Conservation (phyloP, 1,284 basidiomycete species). For the Leccinum subatratum region DNA sequence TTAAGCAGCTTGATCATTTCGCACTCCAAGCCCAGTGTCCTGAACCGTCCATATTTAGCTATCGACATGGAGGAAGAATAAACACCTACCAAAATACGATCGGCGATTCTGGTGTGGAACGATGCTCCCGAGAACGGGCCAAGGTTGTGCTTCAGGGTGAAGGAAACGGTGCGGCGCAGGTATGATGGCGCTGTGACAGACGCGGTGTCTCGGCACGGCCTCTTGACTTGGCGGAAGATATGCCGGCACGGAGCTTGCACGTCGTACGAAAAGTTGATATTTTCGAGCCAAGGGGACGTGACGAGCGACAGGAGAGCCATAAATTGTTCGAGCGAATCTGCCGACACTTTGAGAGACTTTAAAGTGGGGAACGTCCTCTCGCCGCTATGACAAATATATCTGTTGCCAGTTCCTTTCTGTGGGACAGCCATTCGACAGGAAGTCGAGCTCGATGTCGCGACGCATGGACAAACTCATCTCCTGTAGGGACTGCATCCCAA, state of each 20-base stretch:
- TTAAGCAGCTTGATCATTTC: slow-evolving; percentile 94
- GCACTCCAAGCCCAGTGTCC: slow-evolving; percentile 89
- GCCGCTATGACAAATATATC: neutral
- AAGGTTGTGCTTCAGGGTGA: slow-evolving; percentile 30
- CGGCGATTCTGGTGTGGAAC: slow-evolving; percentile 72
- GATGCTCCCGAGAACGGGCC: slow-evolving; percentile 16
- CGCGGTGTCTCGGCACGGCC: slow-evolving; percentile 12
- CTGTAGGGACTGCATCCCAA: slow-evolving; percentile 20
- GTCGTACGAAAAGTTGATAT: slow-evolving; percentile 28
- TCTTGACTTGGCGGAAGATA: slow-evolving; percentile 24
- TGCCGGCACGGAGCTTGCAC: slow-evolving; percentile 25
- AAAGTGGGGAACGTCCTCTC: slow-evolving; percentile 21
- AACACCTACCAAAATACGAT: slow-evolving; percentile 74
- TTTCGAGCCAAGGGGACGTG: slow-evolving; percentile 21
- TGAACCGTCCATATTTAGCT: slow-evolving; percentile 29
- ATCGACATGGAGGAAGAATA: neutral
- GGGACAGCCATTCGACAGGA: slow-evolving; percentile 15
- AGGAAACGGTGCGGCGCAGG: slow-evolving; percentile 11
- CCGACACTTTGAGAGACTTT: slow-evolving; percentile 22
- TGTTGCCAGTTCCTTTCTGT: neutral
- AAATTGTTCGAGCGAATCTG: slow-evolving; percentile 28
- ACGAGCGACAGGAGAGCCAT: slow-evolving; percentile 26
- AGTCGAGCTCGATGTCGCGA: slow-evolving; percentile 20
- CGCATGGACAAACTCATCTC: slow-evolving; percentile 24
- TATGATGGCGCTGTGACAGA: neutral